Evolutionary conservation across 2,329 filamentous ascomycete genomes (phyloP).

Genomic region (Aspergillus chevalieri): DNA sequence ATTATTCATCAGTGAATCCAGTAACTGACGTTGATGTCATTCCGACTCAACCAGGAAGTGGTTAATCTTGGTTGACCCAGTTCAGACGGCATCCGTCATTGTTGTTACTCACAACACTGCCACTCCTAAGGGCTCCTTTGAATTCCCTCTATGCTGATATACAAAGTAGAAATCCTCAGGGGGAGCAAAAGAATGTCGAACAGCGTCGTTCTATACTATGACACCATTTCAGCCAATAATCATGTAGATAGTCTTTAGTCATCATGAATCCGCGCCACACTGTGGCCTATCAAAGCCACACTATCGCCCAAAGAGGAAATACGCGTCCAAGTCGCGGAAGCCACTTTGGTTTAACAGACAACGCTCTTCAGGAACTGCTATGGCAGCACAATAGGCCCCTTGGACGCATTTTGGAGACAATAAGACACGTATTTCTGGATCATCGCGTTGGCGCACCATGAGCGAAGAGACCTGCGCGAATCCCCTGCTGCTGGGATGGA

Average conservation of each 20-base stretch:
- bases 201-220: no score
- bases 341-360: background rate
- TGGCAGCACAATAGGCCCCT: constrained; percentile 12
- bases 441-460: constrained; percentile 15
- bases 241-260: background rate
- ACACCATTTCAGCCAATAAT: background rate
- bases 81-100: no score
- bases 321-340: constrained; percentile 10
- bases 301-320: constrained; percentile 5
- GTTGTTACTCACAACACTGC: no score
- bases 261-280: background rate
- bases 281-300: constrained; percentile 1
- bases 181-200: no score
- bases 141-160: no score
- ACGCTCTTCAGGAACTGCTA: constrained; percentile 6
- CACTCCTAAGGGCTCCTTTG: no score
- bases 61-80: no score
- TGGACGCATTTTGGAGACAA: background rate
- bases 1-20: background rate
- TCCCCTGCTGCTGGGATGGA: constrained; percentile 64
- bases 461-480: constrained; percentile 52
- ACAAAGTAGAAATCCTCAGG: no score
- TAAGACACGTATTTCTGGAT: background rate
- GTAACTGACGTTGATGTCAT: background rate
- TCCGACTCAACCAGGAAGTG: background rate